Percentiles rank a stretch among this genome's conserved stretches.
These are phyloP conservation scores for Kalmanozyma brasiliensis DNA, from an alignment of 1,284 basidiomycete genomes.

Conservation along the genomic window DNA sequence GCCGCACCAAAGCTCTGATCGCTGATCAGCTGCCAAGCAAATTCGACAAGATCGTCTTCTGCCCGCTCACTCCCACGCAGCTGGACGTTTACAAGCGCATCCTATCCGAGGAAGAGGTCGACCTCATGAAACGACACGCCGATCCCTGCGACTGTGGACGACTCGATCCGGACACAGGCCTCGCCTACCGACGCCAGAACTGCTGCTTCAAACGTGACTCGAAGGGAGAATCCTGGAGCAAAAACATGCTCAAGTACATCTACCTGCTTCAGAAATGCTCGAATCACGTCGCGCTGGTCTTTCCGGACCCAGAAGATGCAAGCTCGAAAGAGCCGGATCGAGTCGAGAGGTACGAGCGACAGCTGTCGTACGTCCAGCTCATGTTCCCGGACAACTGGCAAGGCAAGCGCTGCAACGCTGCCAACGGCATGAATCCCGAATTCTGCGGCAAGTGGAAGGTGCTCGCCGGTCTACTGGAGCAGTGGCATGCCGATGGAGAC, in stretches of 20 bases:
- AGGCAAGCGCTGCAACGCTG: slow-evolving; percentile 38
- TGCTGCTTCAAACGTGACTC: slow-evolving; percentile 72
- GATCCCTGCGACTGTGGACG: slow-evolving; percentile 79
- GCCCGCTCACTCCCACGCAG: slow-evolving; percentile 79
- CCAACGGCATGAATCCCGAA: slow-evolving; percentile 63
- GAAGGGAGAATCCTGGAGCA: slow-evolving; percentile 71
- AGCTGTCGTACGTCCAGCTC: slow-evolving; percentile 54
- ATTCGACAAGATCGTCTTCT: slow-evolving; percentile 87
- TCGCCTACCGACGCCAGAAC: slow-evolving; percentile 53
- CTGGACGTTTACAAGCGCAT: slow-evolving; percentile 78
- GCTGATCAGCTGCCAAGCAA: slow-evolving; percentile 82
- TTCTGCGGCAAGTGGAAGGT: slow-evolving; percentile 90
- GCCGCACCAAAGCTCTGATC: slow-evolving; percentile 84
- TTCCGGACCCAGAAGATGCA: slow-evolving; percentile 73
- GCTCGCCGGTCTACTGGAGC: slow-evolving; percentile 74
- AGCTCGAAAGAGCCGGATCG: slow-evolving; percentile 27
- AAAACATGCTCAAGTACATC: slow-evolving; percentile 75
- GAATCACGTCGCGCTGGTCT: slow-evolving; percentile 83
- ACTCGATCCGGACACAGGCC: slow-evolving; percentile 40
- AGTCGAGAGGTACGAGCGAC: slow-evolving; percentile 55
- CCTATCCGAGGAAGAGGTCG: slow-evolving; percentile 74
- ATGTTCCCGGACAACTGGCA: slow-evolving; percentile 64
- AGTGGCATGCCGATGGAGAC: slow-evolving; percentile 69
- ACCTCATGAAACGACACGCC: slow-evolving; percentile 76
- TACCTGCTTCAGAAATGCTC: slow-evolving; percentile 82